Percentiles rank a stretch among this genome's conserved stretches.
Conservation (phyloP, 352 stramenopile genomes). For the Globisporangium recalcitrans region DNA sequence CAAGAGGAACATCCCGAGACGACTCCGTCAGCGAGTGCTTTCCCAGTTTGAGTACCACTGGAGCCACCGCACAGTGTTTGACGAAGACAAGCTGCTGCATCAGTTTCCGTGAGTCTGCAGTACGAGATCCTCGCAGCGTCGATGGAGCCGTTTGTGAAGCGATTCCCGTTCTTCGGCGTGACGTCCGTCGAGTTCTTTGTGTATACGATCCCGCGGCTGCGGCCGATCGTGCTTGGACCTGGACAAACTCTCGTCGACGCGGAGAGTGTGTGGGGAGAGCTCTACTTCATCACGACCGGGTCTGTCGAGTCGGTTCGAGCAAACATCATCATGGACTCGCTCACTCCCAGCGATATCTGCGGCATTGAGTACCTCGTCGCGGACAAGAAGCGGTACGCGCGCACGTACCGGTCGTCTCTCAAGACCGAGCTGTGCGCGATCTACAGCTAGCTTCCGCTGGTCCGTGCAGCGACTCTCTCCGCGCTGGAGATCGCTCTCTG, state of each 20-base stretch:
- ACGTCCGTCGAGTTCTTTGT: constrained; percentile 78
- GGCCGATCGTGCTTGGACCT: constrained; percentile 55
- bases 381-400: constrained; percentile 42
- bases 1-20: constrained; percentile 56
- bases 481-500: not conserved
- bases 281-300: constrained; percentile 66
- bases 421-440: constrained; percentile 73
- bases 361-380: constrained; percentile 72
- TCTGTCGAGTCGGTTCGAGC: constrained; percentile 52
- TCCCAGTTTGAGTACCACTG: constrained; percentile 84
- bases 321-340: constrained; percentile 55
- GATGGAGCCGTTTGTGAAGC: constrained; percentile 73
- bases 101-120: constrained; percentile 68
- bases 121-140: constrained; percentile 77
- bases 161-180: constrained; percentile 71
- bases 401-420: constrained; percentile 54
- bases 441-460: constrained; percentile 27
- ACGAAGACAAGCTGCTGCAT: constrained; percentile 57
- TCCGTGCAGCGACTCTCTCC: not conserved
- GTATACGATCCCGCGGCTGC: constrained; percentile 47
- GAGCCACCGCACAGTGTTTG: constrained; percentile 65
- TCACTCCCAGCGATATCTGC: constrained; percentile 64
- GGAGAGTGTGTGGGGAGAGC: constrained; percentile 77
- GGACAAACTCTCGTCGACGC: constrained; percentile 63
- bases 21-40: constrained; percentile 60